phyloP scores from a whole-genome alignment of 257 asterid species.

The Verbena officinalis region DNA sequence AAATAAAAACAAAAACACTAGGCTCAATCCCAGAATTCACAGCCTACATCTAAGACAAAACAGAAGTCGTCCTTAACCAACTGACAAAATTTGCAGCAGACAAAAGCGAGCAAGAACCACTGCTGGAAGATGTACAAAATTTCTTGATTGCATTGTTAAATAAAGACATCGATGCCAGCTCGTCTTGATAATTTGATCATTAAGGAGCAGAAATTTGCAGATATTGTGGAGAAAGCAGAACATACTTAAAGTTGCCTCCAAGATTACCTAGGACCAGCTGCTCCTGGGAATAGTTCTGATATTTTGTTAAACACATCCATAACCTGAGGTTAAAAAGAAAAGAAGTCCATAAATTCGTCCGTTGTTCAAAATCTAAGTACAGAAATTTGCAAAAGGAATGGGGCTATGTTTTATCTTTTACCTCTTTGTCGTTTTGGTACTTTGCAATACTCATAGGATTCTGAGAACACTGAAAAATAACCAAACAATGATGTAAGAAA shows the following conservation, averaged over 20 bases:
- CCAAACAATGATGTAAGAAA: neutral
- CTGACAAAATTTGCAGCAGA: conserved; percentile 30
- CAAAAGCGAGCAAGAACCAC: conserved; percentile 6
- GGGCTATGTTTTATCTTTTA: conserved; percentile 29
- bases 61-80: neutral
- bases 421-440: conserved; percentile 98
- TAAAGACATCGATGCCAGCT: neutral
- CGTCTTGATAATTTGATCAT: conserved; percentile 8
- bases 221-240: neutral
- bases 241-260: too few species aligned
- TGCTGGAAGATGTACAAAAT: neutral
- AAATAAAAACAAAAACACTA: neutral
- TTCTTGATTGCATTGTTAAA: neutral
- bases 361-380: neutral
- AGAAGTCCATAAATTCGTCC: conserved; percentile 9
- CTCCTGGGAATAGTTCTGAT: conserved; percentile 94
- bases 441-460: conserved; percentile 87
- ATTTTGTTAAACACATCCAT: conserved; percentile 95
- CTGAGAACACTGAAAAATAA: conserved; percentile 76
- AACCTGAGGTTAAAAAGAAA: conserved; percentile 50
- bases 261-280: conserved; percentile 50
- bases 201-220: conserved; percentile 5
- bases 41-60: neutral
- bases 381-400: neutral
- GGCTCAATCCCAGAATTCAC: neutral